Evolutionary conservation across 129 eudicot species (phyloP).

Genomic region (Kitagawia praeruptora): DNA sequence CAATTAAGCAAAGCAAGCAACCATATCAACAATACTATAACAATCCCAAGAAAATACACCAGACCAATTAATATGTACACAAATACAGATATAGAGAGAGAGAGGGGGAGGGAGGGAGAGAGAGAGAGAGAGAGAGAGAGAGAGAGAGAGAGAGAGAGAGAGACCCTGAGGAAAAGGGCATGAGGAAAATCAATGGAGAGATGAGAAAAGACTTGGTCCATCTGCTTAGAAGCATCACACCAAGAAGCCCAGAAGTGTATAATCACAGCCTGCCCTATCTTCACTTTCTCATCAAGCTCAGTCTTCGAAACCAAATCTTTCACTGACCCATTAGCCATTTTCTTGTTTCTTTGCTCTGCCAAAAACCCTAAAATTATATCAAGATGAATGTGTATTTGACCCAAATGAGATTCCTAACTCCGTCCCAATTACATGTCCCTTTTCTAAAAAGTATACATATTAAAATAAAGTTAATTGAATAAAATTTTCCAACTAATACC

Average conservation of each 20-base stretch:
- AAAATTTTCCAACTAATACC: too few relatives aligned
- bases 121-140: background rate
- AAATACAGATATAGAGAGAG: background rate
- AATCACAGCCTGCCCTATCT: conserved; percentile 40
- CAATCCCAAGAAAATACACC: background rate
- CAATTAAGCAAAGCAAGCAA: background rate
- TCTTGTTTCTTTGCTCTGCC: conserved; percentile 9
- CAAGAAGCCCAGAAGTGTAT: conserved; percentile 97
- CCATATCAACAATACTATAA: background rate
- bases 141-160: background rate
- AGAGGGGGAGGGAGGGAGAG: background rate
- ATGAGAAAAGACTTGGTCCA: conserved; percentile 95
- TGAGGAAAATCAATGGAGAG: conserved; percentile 90
- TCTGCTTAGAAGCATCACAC: conserved; percentile 97
- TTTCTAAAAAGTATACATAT: too few relatives aligned
- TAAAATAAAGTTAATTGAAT: too few relatives aligned
- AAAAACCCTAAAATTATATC: background rate
- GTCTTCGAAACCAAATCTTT: conserved; percentile 69
- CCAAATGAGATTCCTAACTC: too few relatives aligned
- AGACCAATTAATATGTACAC: background rate
- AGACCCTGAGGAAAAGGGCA: conserved; percentile 75
- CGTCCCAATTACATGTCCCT: too few relatives aligned
- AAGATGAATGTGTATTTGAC: background rate
- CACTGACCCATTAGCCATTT: conserved; percentile 37
- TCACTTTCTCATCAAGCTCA: conserved; percentile 54